Evolutionary conservation across 148 eudicot genomes (phyloP), one percentile per base, ranked within the genome.

Genomic region (Mesembryanthemum crystallinum): DNA sequence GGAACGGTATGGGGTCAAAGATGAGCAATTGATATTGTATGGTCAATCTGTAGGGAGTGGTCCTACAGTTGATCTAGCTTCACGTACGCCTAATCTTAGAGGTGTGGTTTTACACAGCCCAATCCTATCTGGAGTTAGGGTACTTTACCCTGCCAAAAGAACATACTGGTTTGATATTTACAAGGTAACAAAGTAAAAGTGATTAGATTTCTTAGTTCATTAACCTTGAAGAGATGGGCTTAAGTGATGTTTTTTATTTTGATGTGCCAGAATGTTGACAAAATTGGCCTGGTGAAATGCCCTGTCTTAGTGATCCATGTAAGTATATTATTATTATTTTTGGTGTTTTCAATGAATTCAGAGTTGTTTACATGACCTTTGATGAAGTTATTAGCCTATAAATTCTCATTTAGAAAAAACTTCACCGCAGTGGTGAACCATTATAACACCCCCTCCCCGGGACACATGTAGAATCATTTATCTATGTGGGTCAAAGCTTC

Each of bases 1-100:
- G 84, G 97, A 94, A 86, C 76, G 89, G 72, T 94, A 94, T 74
- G 89, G 88, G 33, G 93, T 90, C 60, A 83, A 85, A 85, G 97
- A 94, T 71, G 98, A 94, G 57, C 88, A 89, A 74, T 67, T 94
- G 77, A 90, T 94, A 76, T 69, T 94, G 59, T 92, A 92, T 58
- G 96, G 97, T 43, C 97, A 92, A 74, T 92, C 97, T 73, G 97
- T 92, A 60, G 98, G 98, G 33, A 94, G 97, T 77, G 98, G 98
- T 45, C 98, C 98, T 63, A 92, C 97, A 10, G 72, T 90, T 77
- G 93, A 94, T 81, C 92, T 94, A 65, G 98, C 98, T 71, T 89
- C 98, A 66, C 98, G 92, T 23, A 43, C 84, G 43, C 92, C 97
- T 39, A 83, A 92, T 77, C 81, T 92, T 67, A 86, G 96, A 89